These are phyloP conservation scores for Umbelopsis sp. DNA, from an alignment of 192 early-diverging fungal species.

Conservation along the genomic window DNA sequence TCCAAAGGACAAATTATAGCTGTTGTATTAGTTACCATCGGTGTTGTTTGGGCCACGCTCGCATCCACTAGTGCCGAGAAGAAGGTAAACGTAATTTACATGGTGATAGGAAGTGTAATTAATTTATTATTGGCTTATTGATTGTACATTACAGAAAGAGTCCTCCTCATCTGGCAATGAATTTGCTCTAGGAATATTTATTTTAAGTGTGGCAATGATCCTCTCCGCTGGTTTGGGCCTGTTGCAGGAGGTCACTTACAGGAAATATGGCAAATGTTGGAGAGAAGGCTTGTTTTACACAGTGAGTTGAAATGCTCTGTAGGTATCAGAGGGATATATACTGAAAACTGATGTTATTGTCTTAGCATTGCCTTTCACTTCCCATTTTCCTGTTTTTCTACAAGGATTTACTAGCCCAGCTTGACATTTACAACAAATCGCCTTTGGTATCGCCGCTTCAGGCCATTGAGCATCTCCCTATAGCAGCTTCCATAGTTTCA, in stretches of 20 bases:
- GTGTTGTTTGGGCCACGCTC: slow-evolving; percentile 74
- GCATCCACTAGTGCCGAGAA: background rate
- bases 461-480: slow-evolving; percentile 28
- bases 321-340: background rate
- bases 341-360: slow-evolving; percentile 6
- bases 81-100: background rate
- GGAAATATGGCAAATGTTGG: slow-evolving; percentile 81
- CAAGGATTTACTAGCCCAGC: slow-evolving; percentile 65
- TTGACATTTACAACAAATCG: slow-evolving; percentile 60
- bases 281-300: slow-evolving; percentile 89
- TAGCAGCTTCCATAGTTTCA: slow-evolving; percentile 32
- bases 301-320: slow-evolving; percentile 32
- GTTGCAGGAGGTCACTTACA: slow-evolving; percentile 81
- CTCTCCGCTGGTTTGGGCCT: slow-evolving; percentile 81
- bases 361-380: slow-evolving; percentile 75
- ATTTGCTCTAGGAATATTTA: slow-evolving; percentile 65
- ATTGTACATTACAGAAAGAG: background rate
- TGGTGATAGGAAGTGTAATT: no score
- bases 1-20: slow-evolving; percentile 54
- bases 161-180: background rate
- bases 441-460: slow-evolving; percentile 37
- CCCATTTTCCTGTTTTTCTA: slow-evolving; percentile 81
- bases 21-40: slow-evolving; percentile 76
- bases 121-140: no score
- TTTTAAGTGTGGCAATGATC: slow-evolving; percentile 74